Conservation (phyloP, 805 yeast genomes). For the Lipomyces chichibuensis region DNA sequence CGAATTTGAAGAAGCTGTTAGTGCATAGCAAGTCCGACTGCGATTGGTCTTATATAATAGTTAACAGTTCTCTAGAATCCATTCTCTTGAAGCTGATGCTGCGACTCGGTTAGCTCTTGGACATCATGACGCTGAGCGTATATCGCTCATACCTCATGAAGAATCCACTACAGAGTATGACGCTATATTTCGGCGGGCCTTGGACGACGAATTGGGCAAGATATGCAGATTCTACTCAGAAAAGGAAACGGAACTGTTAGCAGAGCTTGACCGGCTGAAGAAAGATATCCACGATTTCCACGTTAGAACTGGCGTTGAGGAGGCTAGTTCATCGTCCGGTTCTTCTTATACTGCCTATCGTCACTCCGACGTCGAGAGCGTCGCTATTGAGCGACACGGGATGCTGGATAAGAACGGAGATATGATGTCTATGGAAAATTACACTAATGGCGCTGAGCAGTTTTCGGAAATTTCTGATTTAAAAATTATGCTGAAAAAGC, state of each 20-base stretch:
- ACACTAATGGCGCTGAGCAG: slow-evolving; percentile 24
- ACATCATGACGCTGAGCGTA: slow-evolving; percentile 39
- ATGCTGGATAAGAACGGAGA: slow-evolving; percentile 18
- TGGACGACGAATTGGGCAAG: slow-evolving; percentile 75
- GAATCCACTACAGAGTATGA: slow-evolving; percentile 52
- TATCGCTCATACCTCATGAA: slow-evolving; percentile 42
- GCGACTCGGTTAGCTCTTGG: slow-evolving; percentile 38
- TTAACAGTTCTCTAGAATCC: slow-evolving; percentile 50
- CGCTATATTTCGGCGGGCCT: slow-evolving; percentile 64
- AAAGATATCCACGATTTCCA: slow-evolving; percentile 64
- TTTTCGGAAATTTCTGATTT: slow-evolving; percentile 51
- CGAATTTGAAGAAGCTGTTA: slow-evolving; percentile 75
- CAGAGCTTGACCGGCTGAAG: slow-evolving; percentile 58
- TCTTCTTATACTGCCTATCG: slow-evolving; percentile 23
- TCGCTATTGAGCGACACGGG: slow-evolving; percentile 1
- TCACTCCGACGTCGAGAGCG: slow-evolving; percentile 23
- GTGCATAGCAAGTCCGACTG: slow-evolving; percentile 2
- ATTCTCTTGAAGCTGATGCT: slow-evolving; percentile 66
- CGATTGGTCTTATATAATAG: neutral
- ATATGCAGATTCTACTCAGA: slow-evolving; percentile 72
- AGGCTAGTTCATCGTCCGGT: slow-evolving; percentile 11
- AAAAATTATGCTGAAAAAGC: slow-evolving; percentile 66
- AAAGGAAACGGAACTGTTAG: slow-evolving; percentile 63
- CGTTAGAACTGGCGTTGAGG: slow-evolving; percentile 5
- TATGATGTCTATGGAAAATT: slow-evolving; percentile 13